Evolutionary conservation across 2,329 filamentous ascomycete genomes (phyloP), one percentile per base, ranked within the genome.

Genomic region (Diaporthe citri): DNA sequence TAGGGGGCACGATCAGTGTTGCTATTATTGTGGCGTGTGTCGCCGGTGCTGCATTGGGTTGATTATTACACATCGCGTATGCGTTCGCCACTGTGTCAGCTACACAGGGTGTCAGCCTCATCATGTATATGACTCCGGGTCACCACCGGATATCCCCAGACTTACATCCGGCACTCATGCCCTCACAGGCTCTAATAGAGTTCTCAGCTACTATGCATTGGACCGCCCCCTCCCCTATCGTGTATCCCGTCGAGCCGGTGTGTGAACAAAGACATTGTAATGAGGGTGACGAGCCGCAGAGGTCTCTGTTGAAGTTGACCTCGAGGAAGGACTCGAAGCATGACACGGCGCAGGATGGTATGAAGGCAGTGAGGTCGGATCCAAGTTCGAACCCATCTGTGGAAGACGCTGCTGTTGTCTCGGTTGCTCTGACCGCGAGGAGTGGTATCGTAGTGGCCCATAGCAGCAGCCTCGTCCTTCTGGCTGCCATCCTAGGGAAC

Each of bases 141-240:
- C 12, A 28, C 9, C 13, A 62, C 48, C 8, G 43, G 22, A 39
- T 12, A 28, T 57, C 22, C 20, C 17, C n/a, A 5, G 41, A 80
- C 78, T 86, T 80, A 82, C 87, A 83, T 46, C 80, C 78, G 13
- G 81, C 81, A 69, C 89, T 87, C 15, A 83, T 79, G 4, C 85
- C 84, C 6, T 84, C 81, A 81, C 93, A 95, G 20, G 83, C 83
- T 3, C 88, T 88, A 59, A 87, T 79, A 48, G 82, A 82, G 73
- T 81, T 83, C 79, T 90, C 88, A 10, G 89, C 89, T 12, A 89
- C 85, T 46, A 94, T 87, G 81, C 93, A 95, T 79, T 92, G 89
- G 76, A 94, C 83, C 6, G 91, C 92, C 15, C 88, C 93, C 83
- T 95, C 93, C n/a, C 92, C 93, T 64, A 95, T 80, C 1, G 93